Evolutionary conservation across 371 early-diverging fungal genomes (phyloP), one percentile per base, ranked within the genome.

Genomic region (Rhizopus arrhizus): DNA sequence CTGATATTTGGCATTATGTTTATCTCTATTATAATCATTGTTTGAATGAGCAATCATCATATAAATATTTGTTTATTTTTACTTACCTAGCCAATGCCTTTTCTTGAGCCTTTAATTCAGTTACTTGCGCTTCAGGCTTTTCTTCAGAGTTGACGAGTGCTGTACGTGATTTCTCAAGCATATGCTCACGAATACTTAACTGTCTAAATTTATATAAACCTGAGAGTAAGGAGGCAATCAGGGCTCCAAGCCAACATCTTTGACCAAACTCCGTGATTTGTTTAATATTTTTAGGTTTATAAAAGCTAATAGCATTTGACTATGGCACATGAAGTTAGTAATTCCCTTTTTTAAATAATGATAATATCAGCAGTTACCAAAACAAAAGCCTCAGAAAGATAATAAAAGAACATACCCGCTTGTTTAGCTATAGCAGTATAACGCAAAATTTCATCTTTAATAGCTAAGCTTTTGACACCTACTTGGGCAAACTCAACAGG

Each of bases 221-320:
- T 45, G 78, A 61, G 28, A 82, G 9, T 54, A 88, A 66, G 59
- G 90, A 85, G 59, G 80, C 82, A n/a, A 66, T 61, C 40, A 91
- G 66, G 38, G 85, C 92, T 13, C 69, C 56, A 53, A 87, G 61
- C 92, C 92, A 92, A 68, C 82, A 85, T 58, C 69, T 78, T 68
- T 68, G 71, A 59, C 87, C 85, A 38, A 74, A 57, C 34, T 80
- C 74, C 36, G 68, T 72, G 53, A 85, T 77, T 57, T 78, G 64
- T 64, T 84, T 80, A 55, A 81, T 73, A 56, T 88, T 86, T 13
- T 56, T 11, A 34, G 65, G 52, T 52, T 74, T 73, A 36, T 74
- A 77, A 59, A 77, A 74, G 61, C 70, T 68, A 59, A 77, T 66
- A 13, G 72, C 53, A 46, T 69, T 71, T 38, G 70, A 40, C 77